phyloP scores from a whole-genome alignment of 441 rosid genomes.

The Erodium texanum region DNA sequence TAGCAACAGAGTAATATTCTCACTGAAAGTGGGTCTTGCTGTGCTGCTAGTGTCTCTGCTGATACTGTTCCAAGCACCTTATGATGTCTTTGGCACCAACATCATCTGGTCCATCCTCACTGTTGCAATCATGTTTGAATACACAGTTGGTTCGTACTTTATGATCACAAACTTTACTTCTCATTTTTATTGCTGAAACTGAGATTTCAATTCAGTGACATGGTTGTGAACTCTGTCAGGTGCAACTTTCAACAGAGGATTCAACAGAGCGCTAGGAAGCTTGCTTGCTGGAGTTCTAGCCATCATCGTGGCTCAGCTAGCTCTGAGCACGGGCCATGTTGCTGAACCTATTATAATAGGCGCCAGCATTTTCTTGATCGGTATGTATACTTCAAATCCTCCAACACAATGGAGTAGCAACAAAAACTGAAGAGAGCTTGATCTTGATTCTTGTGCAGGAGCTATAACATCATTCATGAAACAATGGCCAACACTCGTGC shows the following conservation, averaged over 20 bases:
- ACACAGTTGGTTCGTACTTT: constrained; percentile 42
- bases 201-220: too few relatives aligned
- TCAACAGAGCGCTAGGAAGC: constrained; percentile 63
- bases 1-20: constrained; percentile 37
- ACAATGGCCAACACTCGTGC: constrained; percentile 52
- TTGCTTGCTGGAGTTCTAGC: constrained; percentile 55
- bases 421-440: too few relatives aligned
- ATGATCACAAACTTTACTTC: too few relatives aligned
- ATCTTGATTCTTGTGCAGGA: constrained; percentile 26
- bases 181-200: too few relatives aligned
- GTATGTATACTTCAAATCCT: constrained; percentile 21
- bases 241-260: constrained; percentile 57
- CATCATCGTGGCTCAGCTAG: constrained; percentile 33
- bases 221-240: constrained; percentile 22
- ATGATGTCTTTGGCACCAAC: constrained; percentile 48
- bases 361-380: constrained; percentile 48
- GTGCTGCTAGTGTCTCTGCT: constrained; percentile 58
- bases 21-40: constrained; percentile 60
- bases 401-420: too few relatives aligned
- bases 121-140: constrained; percentile 66
- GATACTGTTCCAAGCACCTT: constrained; percentile 45
- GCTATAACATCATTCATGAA: constrained; percentile 55
- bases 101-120: constrained; percentile 71
- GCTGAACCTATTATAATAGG: constrained; percentile 58
- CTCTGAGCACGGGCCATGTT: constrained; percentile 31